phyloP scores from a whole-genome alignment of 208 protist species.

The Blastocrithidia nonstop region DNA sequence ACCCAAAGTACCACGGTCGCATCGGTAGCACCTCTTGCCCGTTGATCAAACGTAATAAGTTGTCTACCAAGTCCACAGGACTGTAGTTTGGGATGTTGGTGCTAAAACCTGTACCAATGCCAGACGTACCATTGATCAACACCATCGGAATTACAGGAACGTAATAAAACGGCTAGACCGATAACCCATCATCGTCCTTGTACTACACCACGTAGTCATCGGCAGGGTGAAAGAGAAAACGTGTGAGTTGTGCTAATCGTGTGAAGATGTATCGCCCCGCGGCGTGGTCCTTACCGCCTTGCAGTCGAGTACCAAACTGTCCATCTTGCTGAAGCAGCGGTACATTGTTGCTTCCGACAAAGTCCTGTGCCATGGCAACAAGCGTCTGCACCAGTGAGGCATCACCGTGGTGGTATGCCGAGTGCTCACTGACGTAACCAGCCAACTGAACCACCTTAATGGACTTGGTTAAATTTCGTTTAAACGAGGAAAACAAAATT shows the following conservation, averaged over 20 bases:
- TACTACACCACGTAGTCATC: slow-evolving; percentile 98
- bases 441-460: slow-evolving; percentile 99
- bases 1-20: slow-evolving; percentile 97
- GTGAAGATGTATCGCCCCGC: slow-evolving; percentile 99
- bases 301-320: slow-evolving; percentile 97
- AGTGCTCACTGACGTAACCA: slow-evolving; percentile 98
- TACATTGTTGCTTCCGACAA: slow-evolving; percentile 98
- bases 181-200: slow-evolving; percentile 96
- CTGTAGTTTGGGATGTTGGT: slow-evolving; percentile 97
- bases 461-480: slow-evolving; percentile 96
- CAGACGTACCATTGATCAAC: slow-evolving; percentile 97
- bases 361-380: slow-evolving; percentile 98
- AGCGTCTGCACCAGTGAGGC: slow-evolving; percentile 95
- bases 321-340: slow-evolving; percentile 96
- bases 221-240: slow-evolving; percentile 91
- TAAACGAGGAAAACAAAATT: slow-evolving; percentile 99
- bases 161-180: slow-evolving; percentile 99
- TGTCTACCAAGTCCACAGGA: slow-evolving; percentile 93
- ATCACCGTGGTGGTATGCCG: slow-evolving; percentile 99
- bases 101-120: slow-evolving; percentile 99
- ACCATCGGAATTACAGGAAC: slow-evolving; percentile 98
- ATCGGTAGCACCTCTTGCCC: slow-evolving; percentile 69
- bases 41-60: slow-evolving; percentile 70
- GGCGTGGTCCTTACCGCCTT: slow-evolving; percentile 98
- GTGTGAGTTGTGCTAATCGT: slow-evolving; percentile 85